A percentile compares a stretch with the other conserved stretches of the same genome.
These are phyloP conservation scores for Chaetomium sp. DNA, from an alignment of 2,329 filamentous ascomycete species.

Conservation along the genomic window DNA sequence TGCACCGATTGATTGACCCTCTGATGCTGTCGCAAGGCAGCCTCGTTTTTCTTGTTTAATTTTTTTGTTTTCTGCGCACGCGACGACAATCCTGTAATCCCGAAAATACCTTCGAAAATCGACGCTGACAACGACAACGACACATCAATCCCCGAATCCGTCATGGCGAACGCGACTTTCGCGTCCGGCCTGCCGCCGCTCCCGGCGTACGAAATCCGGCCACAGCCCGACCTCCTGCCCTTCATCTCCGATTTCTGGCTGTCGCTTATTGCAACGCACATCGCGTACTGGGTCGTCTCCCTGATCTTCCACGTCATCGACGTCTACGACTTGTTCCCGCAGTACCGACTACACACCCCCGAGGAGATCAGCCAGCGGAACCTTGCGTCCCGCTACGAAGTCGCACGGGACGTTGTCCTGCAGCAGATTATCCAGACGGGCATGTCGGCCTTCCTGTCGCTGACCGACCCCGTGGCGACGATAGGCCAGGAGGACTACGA, in stretches of 20 bases:
- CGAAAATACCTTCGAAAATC: neutral
- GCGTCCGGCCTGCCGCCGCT: conserved; percentile 70
- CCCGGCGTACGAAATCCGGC: conserved; percentile 68
- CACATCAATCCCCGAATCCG: neutral
- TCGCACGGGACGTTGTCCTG: conserved; percentile 81
- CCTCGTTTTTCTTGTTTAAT: neutral
- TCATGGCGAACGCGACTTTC: conserved; percentile 48
- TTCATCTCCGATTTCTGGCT: conserved; percentile 78
- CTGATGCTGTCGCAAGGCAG: conserved; percentile 9
- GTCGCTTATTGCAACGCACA: conserved; percentile 66
- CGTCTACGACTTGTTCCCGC: conserved; percentile 73
- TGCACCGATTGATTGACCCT: conserved; percentile 1
- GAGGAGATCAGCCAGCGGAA: conserved; percentile 85
- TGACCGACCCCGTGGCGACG: conserved; percentile 67
- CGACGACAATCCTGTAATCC: too few species aligned
- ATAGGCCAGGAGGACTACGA: conserved; percentile 78
- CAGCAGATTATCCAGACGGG: conserved; percentile 86
- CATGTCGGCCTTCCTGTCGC: conserved; percentile 59
- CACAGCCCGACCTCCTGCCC: conserved; percentile 64
- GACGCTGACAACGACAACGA: neutral
- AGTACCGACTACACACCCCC: conserved; percentile 91
- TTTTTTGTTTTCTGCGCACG: neutral
- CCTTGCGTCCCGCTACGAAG: conserved; percentile 76
- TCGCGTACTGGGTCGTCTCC: conserved; percentile 85
- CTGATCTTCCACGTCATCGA: conserved; percentile 85